Evolutionary conservation across 306 rosid species (phyloP).

Genomic region (Morella rubra): DNA sequence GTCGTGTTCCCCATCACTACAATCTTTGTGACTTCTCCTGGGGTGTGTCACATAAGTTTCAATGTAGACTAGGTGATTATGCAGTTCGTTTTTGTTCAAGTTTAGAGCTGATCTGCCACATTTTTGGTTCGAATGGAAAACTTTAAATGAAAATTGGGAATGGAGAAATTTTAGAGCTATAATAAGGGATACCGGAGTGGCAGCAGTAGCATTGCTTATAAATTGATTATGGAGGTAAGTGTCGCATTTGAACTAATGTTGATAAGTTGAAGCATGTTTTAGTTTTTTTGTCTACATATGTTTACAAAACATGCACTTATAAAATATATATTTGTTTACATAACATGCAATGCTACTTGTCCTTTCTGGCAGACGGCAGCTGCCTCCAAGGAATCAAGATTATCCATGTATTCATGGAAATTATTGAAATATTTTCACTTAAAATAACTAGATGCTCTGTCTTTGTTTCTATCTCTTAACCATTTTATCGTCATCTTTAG

Average conservation of each 20-base stretch:
- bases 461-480: neutral
- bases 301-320: neutral
- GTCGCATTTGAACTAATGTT: neutral
- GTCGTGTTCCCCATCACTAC: neutral
- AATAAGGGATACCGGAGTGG: neutral
- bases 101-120: neutral
- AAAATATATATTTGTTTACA: neutral
- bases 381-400: neutral
- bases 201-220: neutral
- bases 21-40: neutral
- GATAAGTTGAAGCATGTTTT: neutral
- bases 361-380: neutral
- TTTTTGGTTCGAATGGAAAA: neutral
- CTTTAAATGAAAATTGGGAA: neutral
- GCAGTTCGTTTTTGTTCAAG: neutral
- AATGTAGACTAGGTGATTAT: neutral
- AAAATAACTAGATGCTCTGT: neutral
- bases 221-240: neutral
- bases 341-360: neutral
- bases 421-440: neutral
- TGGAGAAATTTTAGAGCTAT: neutral
- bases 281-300: neutral
- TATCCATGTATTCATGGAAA: neutral
- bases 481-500: conserved; percentile 32
- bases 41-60: neutral